These are phyloP conservation scores for Quercus wislizeni DNA, from an alignment of 306 rosid species.

Conservation along the genomic window DNA sequence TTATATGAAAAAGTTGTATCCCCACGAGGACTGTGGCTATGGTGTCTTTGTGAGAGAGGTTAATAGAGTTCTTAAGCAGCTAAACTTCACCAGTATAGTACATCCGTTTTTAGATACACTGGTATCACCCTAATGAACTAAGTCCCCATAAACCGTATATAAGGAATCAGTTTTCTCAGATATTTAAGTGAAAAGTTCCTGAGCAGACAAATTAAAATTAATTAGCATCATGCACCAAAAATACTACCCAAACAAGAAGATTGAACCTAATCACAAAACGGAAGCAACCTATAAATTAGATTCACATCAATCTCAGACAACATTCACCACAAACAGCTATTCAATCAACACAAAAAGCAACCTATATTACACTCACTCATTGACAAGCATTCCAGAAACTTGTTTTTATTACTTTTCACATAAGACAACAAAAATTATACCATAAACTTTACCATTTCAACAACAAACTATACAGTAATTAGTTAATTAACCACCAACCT, in stretches of 20 bases:
- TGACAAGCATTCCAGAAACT: neutral
- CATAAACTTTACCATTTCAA: neutral
- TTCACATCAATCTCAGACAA: neutral
- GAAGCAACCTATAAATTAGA: neutral
- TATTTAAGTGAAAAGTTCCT: neutral
- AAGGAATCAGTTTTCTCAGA: neutral
- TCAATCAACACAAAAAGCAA: neutral
- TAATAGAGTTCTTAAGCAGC: neutral
- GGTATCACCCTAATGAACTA: no score
- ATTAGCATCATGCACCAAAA: neutral
- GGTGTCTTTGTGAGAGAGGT: neutral
- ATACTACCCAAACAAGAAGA: neutral
- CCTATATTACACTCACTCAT: neutral
- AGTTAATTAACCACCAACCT: no score
- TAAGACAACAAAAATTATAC: neutral
- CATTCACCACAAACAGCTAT: neutral
- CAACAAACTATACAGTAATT: neutral
- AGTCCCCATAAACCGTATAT: neutral
- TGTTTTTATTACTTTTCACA: neutral
- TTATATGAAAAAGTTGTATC: no score
- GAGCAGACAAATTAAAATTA: neutral
- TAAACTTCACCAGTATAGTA: no score
- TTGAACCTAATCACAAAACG: neutral
- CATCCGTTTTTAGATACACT: no score
- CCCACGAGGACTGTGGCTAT: no score